Evolutionary conservation across 2,329 filamentous ascomycete species (phyloP), one percentile per base, ranked within the genome.

Genomic region (Xylariaceae sp.): DNA sequence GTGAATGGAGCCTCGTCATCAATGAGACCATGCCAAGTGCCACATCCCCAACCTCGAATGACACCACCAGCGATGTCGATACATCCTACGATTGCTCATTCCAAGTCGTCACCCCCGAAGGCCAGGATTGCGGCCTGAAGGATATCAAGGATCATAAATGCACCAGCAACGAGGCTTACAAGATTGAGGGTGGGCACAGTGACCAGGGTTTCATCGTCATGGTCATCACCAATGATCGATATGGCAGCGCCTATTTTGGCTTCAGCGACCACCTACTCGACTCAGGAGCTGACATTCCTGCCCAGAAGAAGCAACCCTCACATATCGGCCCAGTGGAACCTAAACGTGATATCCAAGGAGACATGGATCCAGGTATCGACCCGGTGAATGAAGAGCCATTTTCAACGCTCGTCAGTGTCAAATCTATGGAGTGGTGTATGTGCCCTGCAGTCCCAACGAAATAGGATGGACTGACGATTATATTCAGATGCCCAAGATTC

Each of bases 201-300:
- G 26, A 34, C 18, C 3, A 35, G 13, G 48, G 51, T 4, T 55
- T 53, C 41, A 13, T 50, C 11, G 44, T 51, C 15, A 16, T 55
- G 19, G 38, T 48, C 9, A 41, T 54, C 13, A 19, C 30, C 11
- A 43, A 50, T 26, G 37, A 9, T 2, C 19, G 43, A 3, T 16
- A 43, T 3, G 18, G 16, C 7, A 29, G 30, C n/a, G 51, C 53
- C 2, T 53, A 30, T 29, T 55, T 51, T 38, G 50, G 41, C 1
- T 52, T 49, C 38, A 9, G n/a, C 2, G 52, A 57, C 28, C 17
- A 7, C 13, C 34, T 28, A 12, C 52, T 57, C 22, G 50, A 56
- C 32, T 18, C 31, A 8, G 39, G 36, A 11, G 36, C 24, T 3
- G 16, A 16, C 8, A 50, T 57, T 38, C 26, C 49, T 6, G 17